Conservation (phyloP, 176 grass and related monocot genomes). For the Aegilops sharonensis region DNA sequence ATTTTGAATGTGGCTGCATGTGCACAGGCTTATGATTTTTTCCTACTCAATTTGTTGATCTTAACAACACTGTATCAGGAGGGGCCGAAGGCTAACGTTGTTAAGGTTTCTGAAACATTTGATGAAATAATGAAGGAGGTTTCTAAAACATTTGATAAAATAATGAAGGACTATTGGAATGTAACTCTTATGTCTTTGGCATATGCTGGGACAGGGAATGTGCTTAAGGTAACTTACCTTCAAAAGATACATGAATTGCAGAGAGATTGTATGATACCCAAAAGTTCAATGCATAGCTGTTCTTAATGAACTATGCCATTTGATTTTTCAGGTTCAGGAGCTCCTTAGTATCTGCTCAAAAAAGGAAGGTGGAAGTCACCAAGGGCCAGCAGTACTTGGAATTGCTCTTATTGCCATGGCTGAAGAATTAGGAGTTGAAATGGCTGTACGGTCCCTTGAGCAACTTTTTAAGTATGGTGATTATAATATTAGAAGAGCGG, state of each 20-base stretch:
- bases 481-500: conserved; percentile 93
- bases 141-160: conserved; percentile 91
- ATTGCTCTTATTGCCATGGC: conserved; percentile 95
- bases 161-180: conserved; percentile 85
- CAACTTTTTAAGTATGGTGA: conserved; percentile 89
- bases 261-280: neutral
- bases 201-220: conserved; percentile 98
- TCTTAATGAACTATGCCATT: conserved; percentile 8
- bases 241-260: neutral
- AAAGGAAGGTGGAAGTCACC: conserved; percentile 80
- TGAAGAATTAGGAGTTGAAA: conserved; percentile 92
- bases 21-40: neutral
- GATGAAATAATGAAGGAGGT: conserved; percentile 67
- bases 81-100: conserved; percentile 61
- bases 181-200: conserved; percentile 91
- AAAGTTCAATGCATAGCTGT: neutral
- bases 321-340: conserved; percentile 64
- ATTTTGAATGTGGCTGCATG: neutral
- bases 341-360: conserved; percentile 77
- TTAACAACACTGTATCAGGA: conserved; percentile 50
- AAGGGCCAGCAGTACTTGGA: conserved; percentile 97
- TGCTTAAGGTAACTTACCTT: conserved; percentile 72
- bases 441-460: conserved; percentile 90
- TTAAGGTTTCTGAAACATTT: conserved; percentile 60
- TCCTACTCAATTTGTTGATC: conserved; percentile 2